A percentile compares a stretch with the other conserved stretches of the same genome.
phyloP scores from a whole-genome alignment of 1,284 basidiomycete genomes.

The Trichosporon coremiiforme region DNA sequence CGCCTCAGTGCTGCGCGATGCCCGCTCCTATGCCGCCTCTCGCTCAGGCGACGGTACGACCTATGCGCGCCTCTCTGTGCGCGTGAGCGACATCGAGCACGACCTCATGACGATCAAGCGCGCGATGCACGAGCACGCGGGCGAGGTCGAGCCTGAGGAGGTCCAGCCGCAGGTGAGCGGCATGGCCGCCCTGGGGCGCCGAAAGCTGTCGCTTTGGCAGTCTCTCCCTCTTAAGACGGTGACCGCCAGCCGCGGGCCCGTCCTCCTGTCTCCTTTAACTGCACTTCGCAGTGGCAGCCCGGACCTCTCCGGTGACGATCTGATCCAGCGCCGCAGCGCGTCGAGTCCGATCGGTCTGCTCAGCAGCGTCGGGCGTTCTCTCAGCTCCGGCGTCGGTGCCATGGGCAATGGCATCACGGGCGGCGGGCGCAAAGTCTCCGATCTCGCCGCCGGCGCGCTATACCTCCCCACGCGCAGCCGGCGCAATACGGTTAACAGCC shows the following conservation, averaged over 20 bases:
- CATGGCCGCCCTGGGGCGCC: not conserved
- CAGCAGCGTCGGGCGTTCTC: conserved; percentile 39
- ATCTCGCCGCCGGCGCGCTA: conserved; percentile 27
- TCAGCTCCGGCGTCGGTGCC: conserved; percentile 43
- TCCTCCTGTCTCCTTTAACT: conserved; percentile 14
- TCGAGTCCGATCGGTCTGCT: conserved; percentile 20
- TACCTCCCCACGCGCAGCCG: conserved; percentile 26
- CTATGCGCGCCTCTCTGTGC: conserved; percentile 62
- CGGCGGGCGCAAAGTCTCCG: conserved; percentile 36
- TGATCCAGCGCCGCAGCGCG: not conserved
- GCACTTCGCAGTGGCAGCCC: conserved; percentile 14
- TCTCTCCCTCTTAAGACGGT: conserved; percentile 33
- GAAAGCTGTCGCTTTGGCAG: conserved; percentile 29
- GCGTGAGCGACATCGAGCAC: conserved; percentile 71
- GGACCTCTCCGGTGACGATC: conserved; percentile 25
- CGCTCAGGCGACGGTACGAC: conserved; percentile 58
- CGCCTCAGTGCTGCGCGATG: conserved; percentile 61
- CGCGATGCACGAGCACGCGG: conserved; percentile 46
- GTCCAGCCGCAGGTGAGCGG: conserved; percentile 17
- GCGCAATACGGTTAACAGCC: not conserved
- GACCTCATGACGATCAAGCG: conserved; percentile 65
- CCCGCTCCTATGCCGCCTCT: conserved; percentile 64
- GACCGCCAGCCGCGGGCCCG: conserved; percentile 21
- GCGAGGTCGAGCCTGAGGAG: conserved; percentile 37
- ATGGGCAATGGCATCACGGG: conserved; percentile 40